Percentiles rank a stretch among this genome's conserved stretches.
Evolutionary conservation across 352 stramenopile genomes (phyloP).

Genomic region (Phytopythium oedochilum): DNA sequence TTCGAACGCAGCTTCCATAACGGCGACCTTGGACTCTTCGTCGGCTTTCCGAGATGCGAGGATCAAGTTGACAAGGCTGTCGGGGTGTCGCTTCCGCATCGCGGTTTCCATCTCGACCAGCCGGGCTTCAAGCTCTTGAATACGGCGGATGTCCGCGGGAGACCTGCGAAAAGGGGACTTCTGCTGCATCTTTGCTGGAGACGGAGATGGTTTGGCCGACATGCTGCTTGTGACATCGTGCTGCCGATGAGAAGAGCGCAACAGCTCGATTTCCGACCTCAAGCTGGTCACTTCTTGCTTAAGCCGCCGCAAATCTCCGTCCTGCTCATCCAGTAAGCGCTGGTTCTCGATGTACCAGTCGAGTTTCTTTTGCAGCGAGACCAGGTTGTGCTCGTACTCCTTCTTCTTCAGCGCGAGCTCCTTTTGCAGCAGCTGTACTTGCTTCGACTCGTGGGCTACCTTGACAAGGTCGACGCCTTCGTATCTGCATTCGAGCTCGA

Average conservation of each 20-base stretch:
- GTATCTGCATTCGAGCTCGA: conserved; percentile 72
- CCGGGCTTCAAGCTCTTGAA: conserved; percentile 67
- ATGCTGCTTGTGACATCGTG: neutral
- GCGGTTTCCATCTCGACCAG: conserved; percentile 70
- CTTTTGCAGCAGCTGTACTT: conserved; percentile 36
- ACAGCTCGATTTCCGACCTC: conserved; percentile 7
- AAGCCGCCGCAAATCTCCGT: conserved; percentile 47
- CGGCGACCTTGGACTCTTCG: conserved; percentile 47
- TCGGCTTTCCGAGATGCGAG: conserved; percentile 60
- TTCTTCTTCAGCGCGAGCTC: conserved; percentile 40
- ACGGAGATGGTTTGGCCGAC: conserved; percentile 3
- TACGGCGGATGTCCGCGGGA: conserved; percentile 55
- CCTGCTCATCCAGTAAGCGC: conserved; percentile 69
- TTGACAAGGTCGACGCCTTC: conserved; percentile 65
- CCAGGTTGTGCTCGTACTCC: conserved; percentile 41
- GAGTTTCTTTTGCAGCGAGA: conserved; percentile 69
- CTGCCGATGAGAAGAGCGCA: neutral
- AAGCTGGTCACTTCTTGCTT: conserved; percentile 12
- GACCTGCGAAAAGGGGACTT: conserved; percentile 19
- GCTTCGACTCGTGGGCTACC: conserved; percentile 46
- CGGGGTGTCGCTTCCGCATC: conserved; percentile 68
- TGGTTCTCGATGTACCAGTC: conserved; percentile 87
- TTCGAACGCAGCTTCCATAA: conserved; percentile 30
- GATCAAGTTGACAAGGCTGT: conserved; percentile 79
- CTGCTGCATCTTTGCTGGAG: neutral